phyloP scores from a whole-genome alignment of 768 basidiomycete genomes.

The Mycena filopes region DNA sequence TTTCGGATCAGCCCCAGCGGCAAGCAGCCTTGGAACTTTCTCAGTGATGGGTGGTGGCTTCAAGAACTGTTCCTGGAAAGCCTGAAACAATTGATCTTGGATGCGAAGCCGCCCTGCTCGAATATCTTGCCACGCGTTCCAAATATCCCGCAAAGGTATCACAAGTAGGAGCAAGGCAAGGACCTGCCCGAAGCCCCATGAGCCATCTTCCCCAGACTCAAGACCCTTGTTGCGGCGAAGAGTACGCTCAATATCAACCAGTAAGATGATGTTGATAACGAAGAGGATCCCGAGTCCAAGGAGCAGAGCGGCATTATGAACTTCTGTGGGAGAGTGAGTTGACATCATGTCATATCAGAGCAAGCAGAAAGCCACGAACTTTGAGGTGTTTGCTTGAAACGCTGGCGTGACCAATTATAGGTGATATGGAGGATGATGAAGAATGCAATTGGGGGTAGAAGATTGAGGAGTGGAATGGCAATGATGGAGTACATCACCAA shows the following conservation, averaged over 20 bases:
- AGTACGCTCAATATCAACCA: slow-evolving; percentile 10
- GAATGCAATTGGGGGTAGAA: not conserved
- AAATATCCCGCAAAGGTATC: slow-evolving; percentile 9
- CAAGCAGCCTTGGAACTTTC: not conserved
- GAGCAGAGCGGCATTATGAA: not conserved
- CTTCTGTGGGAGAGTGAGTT: not conserved
- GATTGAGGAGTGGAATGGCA: not conserved
- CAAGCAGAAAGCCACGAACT: no score
- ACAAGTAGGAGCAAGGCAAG: slow-evolving; percentile 10
- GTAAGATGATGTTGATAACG: slow-evolving; percentile 12
- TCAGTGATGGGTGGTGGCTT: not conserved
- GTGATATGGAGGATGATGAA: not conserved
- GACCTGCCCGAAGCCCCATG: not conserved
- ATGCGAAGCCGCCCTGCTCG: not conserved
- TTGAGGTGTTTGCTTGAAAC: no score
- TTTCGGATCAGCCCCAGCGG: not conserved
- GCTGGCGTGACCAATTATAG: not conserved
- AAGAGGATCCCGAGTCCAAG: slow-evolving; percentile 3
- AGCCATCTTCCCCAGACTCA: not conserved
- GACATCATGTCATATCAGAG: no score
- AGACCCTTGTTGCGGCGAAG: not conserved
- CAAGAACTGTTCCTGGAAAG: not conserved
- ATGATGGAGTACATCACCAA: not conserved
- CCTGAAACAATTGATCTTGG: not conserved
- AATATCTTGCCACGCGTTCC: slow-evolving; percentile 3